Percentiles rank a stretch among this genome's conserved stretches.
Conservation (phyloP, 352 stramenopile genomes). For the Globisporangium cystogenes region DNA sequence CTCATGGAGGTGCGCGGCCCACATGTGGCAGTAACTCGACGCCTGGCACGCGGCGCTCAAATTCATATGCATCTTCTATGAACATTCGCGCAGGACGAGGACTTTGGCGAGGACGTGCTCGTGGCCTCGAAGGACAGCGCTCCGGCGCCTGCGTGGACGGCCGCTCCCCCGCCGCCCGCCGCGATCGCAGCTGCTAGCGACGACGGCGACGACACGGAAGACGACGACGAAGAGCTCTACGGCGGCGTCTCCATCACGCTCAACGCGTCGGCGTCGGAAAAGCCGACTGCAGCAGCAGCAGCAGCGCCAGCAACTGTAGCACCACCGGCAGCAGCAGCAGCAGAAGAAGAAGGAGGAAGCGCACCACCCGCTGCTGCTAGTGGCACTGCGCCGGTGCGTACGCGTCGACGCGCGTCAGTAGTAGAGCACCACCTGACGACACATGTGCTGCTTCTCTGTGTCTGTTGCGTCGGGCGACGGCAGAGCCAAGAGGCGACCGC, state of each 20-base stretch:
- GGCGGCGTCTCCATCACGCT: conserved; percentile 73
- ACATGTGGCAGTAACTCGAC: no score
- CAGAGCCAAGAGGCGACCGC: conserved; percentile 1
- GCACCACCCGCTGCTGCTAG: conserved; percentile 6
- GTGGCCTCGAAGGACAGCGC: conserved; percentile 15
- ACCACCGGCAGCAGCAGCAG: not conserved
- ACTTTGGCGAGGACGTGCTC: conserved; percentile 78
- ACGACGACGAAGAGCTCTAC: conserved; percentile 77
- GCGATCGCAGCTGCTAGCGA: not conserved
- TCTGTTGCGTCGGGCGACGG: not conserved
- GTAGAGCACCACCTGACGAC: not conserved
- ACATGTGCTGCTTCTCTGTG: not conserved
- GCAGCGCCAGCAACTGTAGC: not conserved
- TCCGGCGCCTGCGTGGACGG: conserved; percentile 8
- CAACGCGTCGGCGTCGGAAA: conserved; percentile 20
- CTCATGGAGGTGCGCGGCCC: conserved; percentile 18
- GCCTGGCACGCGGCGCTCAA: no score
- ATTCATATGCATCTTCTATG: no score
- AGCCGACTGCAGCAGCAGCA: not conserved
- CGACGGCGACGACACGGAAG: conserved; percentile 54
- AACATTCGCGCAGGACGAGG: conserved; percentile 41
- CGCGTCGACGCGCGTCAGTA: no score
- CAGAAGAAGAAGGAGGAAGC: not conserved
- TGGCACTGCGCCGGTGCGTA: not conserved
- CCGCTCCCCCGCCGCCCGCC: not conserved